Base-by-base conservation (phyloP, 73 alveolate species). In the Paramecium sexaurelia region DNA sequence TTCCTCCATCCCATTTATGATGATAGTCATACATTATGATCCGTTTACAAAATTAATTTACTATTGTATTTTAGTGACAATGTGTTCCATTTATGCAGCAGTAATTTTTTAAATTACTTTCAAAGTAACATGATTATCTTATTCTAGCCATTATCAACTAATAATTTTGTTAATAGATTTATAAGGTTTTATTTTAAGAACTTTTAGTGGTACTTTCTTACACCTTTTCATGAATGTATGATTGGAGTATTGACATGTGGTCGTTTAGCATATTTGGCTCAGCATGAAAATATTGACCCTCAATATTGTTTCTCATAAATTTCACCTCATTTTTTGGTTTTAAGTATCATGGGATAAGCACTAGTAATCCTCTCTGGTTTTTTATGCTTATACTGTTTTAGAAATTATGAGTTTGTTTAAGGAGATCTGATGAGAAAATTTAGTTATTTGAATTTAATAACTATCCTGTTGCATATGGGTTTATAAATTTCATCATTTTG, bases 221-320 rank as follows among this genome's bases (percentile, higher is more conserved):
- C 86, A 15, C 86, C 86, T 35, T 71, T 71, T 36, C 35, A 71
- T 32, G 86, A 71, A 37, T 35, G 55, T 1, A 35, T 32, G 55
- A 71, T 71, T 71, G 86, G 86, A 71, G 35, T 71, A 40, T n/a
- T 33, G 13, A 37, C 56, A 10, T 71, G 86, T 71, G 86, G 86
- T 36, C 37, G 86, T 20, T 35, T 35, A 10, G 55, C 86, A 27
- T 71, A 35, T 35, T 36, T 71, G 32, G 43, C 35, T 0, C 6
- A 33, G 9, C 55, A 71, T 36, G 17, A 17, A 0, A 35, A 29
- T 17, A 19, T 35, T 7, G 61, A 71, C 1, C 83, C 83, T n/a
- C 3, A 10, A 61, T 15, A 33, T 11, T 71, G 86, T 19, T 35
- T 22, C 4, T 33, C 37, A 5, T 19, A 32, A 2, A 36, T 35